These are phyloP conservation scores for Gnetum montanum DNA, from an alignment of 75 land plant species.

Conservation along the genomic window DNA sequence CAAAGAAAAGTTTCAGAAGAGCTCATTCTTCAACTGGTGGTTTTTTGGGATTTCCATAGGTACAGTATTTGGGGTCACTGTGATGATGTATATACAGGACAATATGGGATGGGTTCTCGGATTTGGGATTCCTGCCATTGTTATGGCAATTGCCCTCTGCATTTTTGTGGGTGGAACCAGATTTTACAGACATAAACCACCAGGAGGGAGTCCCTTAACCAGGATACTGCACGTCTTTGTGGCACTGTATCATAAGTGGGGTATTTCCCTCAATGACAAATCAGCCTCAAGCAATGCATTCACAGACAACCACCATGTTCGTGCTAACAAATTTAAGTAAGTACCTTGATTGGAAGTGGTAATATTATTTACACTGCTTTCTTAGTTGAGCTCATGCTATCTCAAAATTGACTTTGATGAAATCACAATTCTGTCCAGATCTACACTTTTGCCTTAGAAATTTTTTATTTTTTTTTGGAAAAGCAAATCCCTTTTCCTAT, in stretches of 20 bases:
- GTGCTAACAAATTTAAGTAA: slow-evolving; percentile 21
- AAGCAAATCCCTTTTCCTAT: too few relatives aligned
- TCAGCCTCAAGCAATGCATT: not conserved
- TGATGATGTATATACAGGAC: slow-evolving; percentile 64
- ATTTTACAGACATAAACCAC: slow-evolving; percentile 23
- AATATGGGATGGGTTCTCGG: slow-evolving; percentile 67
- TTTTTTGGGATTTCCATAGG: slow-evolving; percentile 72
- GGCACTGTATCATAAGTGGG: slow-evolving; percentile 12
- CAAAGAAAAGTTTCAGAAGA: slow-evolving; percentile 17
- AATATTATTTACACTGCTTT: too few relatives aligned
- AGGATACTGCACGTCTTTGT: slow-evolving; percentile 24
- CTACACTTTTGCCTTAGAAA: not conserved
- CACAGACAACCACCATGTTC: slow-evolving; percentile 13
- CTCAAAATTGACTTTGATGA: not conserved
- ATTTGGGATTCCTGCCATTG: slow-evolving; percentile 54
- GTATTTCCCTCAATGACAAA: not conserved
- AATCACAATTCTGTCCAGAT: not conserved
- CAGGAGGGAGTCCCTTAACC: slow-evolving; percentile 32
- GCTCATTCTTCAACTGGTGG: slow-evolving; percentile 74
- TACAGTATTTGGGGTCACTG: slow-evolving; percentile 43
- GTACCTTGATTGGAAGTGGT: not conserved
- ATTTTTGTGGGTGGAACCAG: slow-evolving; percentile 39
- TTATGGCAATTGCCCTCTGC: slow-evolving; percentile 36
- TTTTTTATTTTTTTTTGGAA: too few relatives aligned
- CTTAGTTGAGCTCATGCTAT: too few relatives aligned